Percentiles rank a stretch among this genome's conserved stretches.
phyloP scores from a whole-genome alignment of 495 filamentous ascomycete species.

The Talaromyces thailandensis region DNA sequence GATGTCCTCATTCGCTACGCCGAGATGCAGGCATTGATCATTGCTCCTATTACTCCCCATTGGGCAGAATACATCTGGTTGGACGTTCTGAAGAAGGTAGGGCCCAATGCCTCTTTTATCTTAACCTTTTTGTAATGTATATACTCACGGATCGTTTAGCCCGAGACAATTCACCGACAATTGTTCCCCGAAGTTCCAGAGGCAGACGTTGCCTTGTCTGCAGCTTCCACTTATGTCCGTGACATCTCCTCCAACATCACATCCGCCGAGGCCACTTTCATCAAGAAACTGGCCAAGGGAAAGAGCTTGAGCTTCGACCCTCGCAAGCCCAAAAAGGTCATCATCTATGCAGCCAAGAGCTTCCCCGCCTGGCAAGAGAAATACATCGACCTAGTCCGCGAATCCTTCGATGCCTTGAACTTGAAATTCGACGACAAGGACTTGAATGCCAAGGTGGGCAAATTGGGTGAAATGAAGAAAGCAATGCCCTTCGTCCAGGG shows the following conservation, averaged over 20 bases:
- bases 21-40: conserved; percentile 74
- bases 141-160: conserved; percentile 18
- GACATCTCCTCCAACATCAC: conserved; percentile 69
- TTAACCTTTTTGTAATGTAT: conserved; percentile 9
- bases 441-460: conserved; percentile 61
- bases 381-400: conserved; percentile 74
- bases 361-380: conserved; percentile 87
- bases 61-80: conserved; percentile 93
- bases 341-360: conserved; percentile 67
- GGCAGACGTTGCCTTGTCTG: conserved; percentile 52
- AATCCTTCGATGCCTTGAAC: conserved; percentile 47
- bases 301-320: conserved; percentile 76
- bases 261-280: conserved; percentile 73
- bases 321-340: conserved; percentile 83
- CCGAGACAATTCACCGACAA: conserved; percentile 67
- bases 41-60: conserved; percentile 79
- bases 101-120: conserved; percentile 6
- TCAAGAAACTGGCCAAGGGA: conserved; percentile 79
- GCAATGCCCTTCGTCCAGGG: conserved; percentile 94
- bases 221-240: conserved; percentile 73
- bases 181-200: conserved; percentile 65
- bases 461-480: conserved; percentile 87
- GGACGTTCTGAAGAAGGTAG: conserved; percentile 70
- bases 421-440: conserved; percentile 67
- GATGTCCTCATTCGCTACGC: conserved; percentile 69